Evolutionary conservation across 2,329 filamentous ascomycete genomes (phyloP).

Genomic region (Pseudocercospora fuligena): DNA sequence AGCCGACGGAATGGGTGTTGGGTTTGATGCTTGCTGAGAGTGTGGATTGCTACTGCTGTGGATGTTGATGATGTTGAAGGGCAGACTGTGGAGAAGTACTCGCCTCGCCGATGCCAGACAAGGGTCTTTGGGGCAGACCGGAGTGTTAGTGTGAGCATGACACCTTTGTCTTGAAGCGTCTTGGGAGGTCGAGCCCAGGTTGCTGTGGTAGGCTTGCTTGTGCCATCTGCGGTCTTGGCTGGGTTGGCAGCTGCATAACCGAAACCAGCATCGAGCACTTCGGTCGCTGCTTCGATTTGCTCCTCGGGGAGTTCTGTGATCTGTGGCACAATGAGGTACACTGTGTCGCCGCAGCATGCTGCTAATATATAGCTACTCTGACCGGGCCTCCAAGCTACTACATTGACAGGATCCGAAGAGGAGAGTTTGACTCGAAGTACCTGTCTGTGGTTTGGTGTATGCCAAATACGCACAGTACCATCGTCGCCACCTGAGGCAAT

Average conservation of each 20-base stretch:
- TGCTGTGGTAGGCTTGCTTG: conserved; percentile 72
- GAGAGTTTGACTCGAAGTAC: conserved; percentile 83
- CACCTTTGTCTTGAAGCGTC: conserved; percentile 74
- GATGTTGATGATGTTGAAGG: conserved; percentile 69
- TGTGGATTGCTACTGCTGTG: conserved; percentile 89
- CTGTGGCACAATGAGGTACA: conserved; percentile 77
- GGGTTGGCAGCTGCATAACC: conserved; percentile 79
- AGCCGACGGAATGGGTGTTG: conserved; percentile 88
- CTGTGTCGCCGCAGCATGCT: conserved; percentile 79
- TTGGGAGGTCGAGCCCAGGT: conserved; percentile 82
- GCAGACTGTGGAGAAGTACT: conserved; percentile 92
- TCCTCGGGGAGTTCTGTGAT: conserved; percentile 35
- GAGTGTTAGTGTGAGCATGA: conserved; percentile 80
- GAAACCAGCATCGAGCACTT: conserved; percentile 85
- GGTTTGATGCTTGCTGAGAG: conserved; percentile 89
- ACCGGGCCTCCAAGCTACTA: conserved; percentile 86
- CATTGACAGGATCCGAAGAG: conserved; percentile 77
- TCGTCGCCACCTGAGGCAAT: conserved; percentile 94
- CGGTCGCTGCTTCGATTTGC: conserved; percentile 73
- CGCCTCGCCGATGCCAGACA: conserved; percentile 90
- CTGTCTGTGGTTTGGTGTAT: conserved; percentile 81
- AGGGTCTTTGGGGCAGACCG: conserved; percentile 74
- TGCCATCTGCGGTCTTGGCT: conserved; percentile 55
- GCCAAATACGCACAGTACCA: conserved; percentile 89
- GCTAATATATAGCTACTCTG: conserved; percentile 81